These are phyloP conservation scores for Blastobotrys mokoenaii DNA, from an alignment of 805 yeast species.

Conservation along the genomic window DNA sequence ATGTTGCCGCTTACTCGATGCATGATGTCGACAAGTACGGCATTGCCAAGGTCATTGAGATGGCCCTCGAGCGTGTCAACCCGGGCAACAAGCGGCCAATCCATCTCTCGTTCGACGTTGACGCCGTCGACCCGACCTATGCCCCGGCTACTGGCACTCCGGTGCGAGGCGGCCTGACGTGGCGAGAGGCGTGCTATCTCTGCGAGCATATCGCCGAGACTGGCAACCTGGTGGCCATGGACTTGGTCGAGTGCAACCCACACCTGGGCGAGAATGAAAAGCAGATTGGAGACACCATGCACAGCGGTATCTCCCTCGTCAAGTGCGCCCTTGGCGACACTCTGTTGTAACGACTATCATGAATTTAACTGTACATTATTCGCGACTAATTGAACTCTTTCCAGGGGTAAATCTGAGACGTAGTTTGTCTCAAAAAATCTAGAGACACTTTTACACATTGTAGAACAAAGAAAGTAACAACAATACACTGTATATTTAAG, in stretches of 20 bases:
- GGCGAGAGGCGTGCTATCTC: slow-evolving; percentile 87
- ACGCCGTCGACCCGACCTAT: slow-evolving; percentile 87
- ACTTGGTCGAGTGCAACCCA: slow-evolving; percentile 92
- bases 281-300: slow-evolving; percentile 75
- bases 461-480: too few relatives aligned
- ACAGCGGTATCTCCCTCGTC: slow-evolving; percentile 84
- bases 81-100: slow-evolving; percentile 68
- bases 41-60: slow-evolving; percentile 80
- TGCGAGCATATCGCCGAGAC: slow-evolving; percentile 89
- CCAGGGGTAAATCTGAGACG: too few relatives aligned
- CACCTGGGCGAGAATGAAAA: slow-evolving; percentile 67
- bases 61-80: slow-evolving; percentile 75
- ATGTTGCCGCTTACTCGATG: slow-evolving; percentile 86
- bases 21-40: slow-evolving; percentile 94
- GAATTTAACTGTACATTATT: too few relatives aligned
- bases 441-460: too few relatives aligned
- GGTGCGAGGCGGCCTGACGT: slow-evolving; percentile 89
- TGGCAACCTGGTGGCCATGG: slow-evolving; percentile 81
- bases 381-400: too few relatives aligned
- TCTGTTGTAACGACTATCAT: slow-evolving; percentile 38
- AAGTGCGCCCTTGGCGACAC: slow-evolving; percentile 95
- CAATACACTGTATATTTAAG: too few relatives aligned
- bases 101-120: slow-evolving; percentile 91
- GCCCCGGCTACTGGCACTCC: slow-evolving; percentile 98
- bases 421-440: too few relatives aligned